Base-by-base conservation (phyloP, 371 early-diverging fungal genomes). In the Furculomyces boomerangus region DNA sequence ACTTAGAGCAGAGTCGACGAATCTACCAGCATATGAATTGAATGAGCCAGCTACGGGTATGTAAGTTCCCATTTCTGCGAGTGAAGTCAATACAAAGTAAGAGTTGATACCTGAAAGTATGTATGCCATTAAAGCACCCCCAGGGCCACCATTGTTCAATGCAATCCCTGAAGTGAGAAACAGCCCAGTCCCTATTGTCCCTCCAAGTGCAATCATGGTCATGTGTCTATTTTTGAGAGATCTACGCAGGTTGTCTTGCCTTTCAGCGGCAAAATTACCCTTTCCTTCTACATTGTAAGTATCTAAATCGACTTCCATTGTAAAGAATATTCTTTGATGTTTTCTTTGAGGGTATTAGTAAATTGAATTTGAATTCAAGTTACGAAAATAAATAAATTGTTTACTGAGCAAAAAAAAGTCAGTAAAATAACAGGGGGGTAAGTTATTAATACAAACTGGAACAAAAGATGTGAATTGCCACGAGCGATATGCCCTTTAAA, bases 51-150 rank as follows among this genome's bases (percentile, higher is more conserved):
- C 71, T 2, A 85, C 80, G 13, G 92, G 92, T 41, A 88, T 78
- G 51, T 75, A 70, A 0, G 89, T 81, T 5, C 83, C 78, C 86
- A 91, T 86, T 58, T 89, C 90, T 56, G 88, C 90, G 46, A 90
- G 73, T 31, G 84, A 79, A 58, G 83, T 81, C 73, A 84, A 77
- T 46, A 88, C 77, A 55, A 78, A 83, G 54, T 75, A 89, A 2
- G 88, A 86, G 73, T 86, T 74, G 22, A 80, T 61, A 53, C 87
- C 87, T n/a, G 84, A 78, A 48, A 80, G 57, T 25, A 57, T 57
- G 50, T 81, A 91, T 29, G 80, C 84, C 3, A 86, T 66, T 58
- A 86, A 63, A 3, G 81, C 76, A 50, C 89, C 87, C 16, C 76
- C 83, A 22, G 90, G 87, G 5, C 91, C 91, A 22, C 83, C 88